Evolutionary conservation across 1,284 basidiomycete genomes (phyloP), one percentile per base, ranked within the genome.

Genomic region (Bjerkandera adusta): DNA sequence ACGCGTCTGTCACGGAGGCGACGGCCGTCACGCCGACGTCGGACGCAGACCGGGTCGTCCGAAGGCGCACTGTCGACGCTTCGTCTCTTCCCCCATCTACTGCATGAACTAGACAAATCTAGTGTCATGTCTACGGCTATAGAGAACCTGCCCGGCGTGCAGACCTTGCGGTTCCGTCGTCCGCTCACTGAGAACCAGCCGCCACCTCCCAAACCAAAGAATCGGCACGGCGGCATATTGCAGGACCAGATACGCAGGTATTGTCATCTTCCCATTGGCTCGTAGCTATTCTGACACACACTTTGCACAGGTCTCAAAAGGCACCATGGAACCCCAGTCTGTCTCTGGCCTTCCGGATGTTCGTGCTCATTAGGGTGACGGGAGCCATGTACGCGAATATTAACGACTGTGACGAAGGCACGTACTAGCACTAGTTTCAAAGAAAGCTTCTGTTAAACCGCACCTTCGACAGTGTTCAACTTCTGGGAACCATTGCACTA

Each of bases 401-500:
- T 51, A 80, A 87, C 54, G 97, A 99, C 65, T 99, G 97, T 58
- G 97, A 99, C 61, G 97, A 99, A 80, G 92, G 94, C 93, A 50
- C 50, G 72, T 33, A 18, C 16, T 16, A 11, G 41, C 33, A 15
- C 33, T 37, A 26, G 6, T 16, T 2, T 7, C 2, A 20, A 16
- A 35, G n/a, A 12, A 2, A 24, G 11, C 25, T 13, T 34, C 2
- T 12, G 11, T 26, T 20, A 10, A 33, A 10, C 16, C 15, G 15
- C 25, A 18, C 3, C 43, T 18, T 16, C 21, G 13, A 12, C 30
- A 97, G 94, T 96, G 10, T 99, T 87, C 77, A 99, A 99, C 68
- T 99, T 97, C 68, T 99, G 92, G 92, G 97, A 99, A 63, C 96
- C 97, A 18, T 70, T 99, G 26, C 96, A 98, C 67, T 93, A 94